These are phyloP conservation scores for Penicillium griseofulvum DNA, from an alignment of 2,329 filamentous ascomycete genomes.

Conservation along the genomic window DNA sequence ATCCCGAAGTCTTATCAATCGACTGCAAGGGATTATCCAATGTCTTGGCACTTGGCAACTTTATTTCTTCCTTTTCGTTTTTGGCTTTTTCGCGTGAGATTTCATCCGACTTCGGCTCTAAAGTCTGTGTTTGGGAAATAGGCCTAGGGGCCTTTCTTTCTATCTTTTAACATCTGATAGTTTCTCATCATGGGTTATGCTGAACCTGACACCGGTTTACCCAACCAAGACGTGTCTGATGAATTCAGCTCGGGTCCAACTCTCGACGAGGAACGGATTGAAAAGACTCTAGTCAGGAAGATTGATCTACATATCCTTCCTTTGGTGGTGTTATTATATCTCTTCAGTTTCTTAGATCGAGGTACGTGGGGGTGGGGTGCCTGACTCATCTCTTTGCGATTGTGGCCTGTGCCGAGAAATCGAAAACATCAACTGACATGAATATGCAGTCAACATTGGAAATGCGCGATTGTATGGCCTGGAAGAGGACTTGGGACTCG, in stretches of 20 bases:
- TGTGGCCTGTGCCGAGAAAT: neutral
- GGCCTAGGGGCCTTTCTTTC: neutral
- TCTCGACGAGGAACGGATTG: constrained; percentile 28
- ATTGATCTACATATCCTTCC: constrained; percentile 44
- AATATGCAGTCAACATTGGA: constrained; percentile 62
- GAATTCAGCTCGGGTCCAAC: constrained; percentile 20
- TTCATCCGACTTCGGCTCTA: no score
- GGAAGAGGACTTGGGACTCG: constrained; percentile 60
- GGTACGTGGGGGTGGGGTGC: constrained; percentile 23
- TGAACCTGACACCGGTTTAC: constrained; percentile 18
- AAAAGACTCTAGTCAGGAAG: constrained; percentile 36
- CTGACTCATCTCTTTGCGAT: constrained; percentile 2
- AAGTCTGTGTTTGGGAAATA: no score
- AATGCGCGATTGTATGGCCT: constrained; percentile 66
- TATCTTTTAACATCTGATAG: neutral
- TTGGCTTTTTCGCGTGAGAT: neutral
- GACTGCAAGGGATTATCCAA: neutral
- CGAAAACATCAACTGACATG: neutral
- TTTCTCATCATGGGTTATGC: constrained; percentile 10
- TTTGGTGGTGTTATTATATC: constrained; percentile 53
- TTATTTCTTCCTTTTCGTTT: constrained; percentile 8
- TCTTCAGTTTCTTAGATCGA: constrained; percentile 73
- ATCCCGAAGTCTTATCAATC: constrained; percentile 2
- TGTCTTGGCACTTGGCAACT: constrained; percentile 16
- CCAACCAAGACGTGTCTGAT: constrained; percentile 8